Percentiles rank a stretch among this genome's conserved stretches.
Evolutionary conservation across 2,329 filamentous ascomycete genomes (phyloP).

Genomic region (Microdochium nivale): DNA sequence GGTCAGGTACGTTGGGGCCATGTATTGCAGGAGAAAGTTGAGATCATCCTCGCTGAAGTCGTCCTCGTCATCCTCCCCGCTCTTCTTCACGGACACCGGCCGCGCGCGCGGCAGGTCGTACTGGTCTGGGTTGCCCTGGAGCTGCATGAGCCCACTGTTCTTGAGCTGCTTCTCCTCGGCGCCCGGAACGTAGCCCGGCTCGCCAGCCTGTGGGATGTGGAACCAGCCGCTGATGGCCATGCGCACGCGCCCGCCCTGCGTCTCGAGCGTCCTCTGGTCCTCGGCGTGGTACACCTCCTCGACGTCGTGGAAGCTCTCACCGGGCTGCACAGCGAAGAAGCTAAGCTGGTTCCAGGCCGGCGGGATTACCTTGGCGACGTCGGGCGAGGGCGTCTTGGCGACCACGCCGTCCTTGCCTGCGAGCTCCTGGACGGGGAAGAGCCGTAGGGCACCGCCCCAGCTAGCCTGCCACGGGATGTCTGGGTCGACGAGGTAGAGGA

Average conservation of each 20-base stretch:
- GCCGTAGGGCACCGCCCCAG: slow-evolving; percentile 85
- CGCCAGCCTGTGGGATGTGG: slow-evolving; percentile 90
- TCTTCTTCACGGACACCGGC: slow-evolving; percentile 35
- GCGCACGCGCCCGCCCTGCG: slow-evolving; percentile 68
- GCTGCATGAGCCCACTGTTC: slow-evolving; percentile 84
- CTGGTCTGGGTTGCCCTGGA: slow-evolving; percentile 84
- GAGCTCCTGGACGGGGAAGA: slow-evolving; percentile 65
- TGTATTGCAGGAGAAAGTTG: slow-evolving; percentile 83
- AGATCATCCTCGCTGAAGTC: slow-evolving; percentile 70
- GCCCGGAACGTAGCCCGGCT: slow-evolving; percentile 83
- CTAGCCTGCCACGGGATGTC: slow-evolving; percentile 82
- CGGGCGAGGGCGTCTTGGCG: slow-evolving; percentile 72
- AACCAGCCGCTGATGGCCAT: slow-evolving; percentile 99
- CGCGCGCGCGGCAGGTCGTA: slow-evolving; percentile 72
- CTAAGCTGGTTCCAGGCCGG: slow-evolving; percentile 96
- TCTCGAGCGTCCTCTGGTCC: slow-evolving; percentile 49
- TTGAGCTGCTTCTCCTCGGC: slow-evolving; percentile 82
- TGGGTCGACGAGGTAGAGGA: slow-evolving; percentile 89
- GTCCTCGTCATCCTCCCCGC: slow-evolving; percentile 9
- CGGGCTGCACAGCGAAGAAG: slow-evolving; percentile 96
- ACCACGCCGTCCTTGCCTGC: slow-evolving; percentile 62
- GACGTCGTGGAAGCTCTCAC: slow-evolving; percentile 98
- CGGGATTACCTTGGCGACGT: slow-evolving; percentile 74
- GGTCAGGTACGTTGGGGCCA: slow-evolving; percentile 82
- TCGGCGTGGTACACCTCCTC: slow-evolving; percentile 85